These are phyloP conservation scores for Stromatinia cepivora DNA, from an alignment of 2,329 filamentous ascomycete genomes.

Conservation along the genomic window DNA sequence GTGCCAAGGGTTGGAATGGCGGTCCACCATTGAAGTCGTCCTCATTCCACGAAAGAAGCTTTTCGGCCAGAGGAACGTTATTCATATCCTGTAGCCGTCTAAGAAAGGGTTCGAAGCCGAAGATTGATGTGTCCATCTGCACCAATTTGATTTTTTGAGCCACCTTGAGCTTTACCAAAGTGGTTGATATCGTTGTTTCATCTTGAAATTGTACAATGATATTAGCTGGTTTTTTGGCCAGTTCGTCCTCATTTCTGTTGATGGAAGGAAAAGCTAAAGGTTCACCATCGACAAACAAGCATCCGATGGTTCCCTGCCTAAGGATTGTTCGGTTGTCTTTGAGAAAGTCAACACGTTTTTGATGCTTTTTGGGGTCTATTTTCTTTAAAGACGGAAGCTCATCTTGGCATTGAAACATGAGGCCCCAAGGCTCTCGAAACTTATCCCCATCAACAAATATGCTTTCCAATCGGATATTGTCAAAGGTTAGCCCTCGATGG, in stretches of 20 bases:
- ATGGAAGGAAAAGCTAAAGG: conserved; percentile 62
- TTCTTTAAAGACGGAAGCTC: conserved; percentile 50
- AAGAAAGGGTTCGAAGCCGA: conserved; percentile 69
- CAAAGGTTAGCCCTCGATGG: conserved; percentile 44
- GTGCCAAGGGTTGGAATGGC: conserved; percentile 28
- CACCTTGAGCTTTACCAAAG: conserved; percentile 48
- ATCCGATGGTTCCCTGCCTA: conserved; percentile 62
- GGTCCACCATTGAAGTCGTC: conserved; percentile 25
- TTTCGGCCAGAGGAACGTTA: conserved; percentile 56
- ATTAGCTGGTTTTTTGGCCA: conserved; percentile 48
- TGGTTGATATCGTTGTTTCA: conserved; percentile 46
- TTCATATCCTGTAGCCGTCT: conserved; percentile 56
- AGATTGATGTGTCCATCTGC: conserved; percentile 63
- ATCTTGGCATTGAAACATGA: conserved; percentile 46
- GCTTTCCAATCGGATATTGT: conserved; percentile 26
- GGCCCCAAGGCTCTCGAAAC: conserved; percentile 39
- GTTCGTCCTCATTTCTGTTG: conserved; percentile 50
- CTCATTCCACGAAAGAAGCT: conserved; percentile 48
- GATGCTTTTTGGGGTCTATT: conserved; percentile 28
- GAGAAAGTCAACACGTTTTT: conserved; percentile 48
- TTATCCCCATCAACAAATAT: conserved; percentile 28
- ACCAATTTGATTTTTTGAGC: conserved; percentile 49
- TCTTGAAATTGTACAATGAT: conserved; percentile 55
- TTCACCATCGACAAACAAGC: conserved; percentile 51
- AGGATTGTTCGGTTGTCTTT: conserved; percentile 52